Conservation (phyloP, 192 early-diverging fungal species). For the Coemansia sp. region DNA sequence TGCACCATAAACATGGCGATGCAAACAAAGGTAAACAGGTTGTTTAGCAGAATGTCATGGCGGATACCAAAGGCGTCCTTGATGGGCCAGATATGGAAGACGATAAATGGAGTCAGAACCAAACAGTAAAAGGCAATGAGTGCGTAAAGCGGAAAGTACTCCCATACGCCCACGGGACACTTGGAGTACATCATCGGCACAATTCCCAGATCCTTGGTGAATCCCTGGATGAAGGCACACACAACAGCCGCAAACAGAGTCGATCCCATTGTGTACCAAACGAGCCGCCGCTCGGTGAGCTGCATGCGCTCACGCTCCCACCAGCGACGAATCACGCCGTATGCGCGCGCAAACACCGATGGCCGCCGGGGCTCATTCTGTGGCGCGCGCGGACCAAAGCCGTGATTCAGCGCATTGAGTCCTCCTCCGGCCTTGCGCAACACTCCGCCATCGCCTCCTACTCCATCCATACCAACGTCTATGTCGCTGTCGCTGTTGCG, state of each 20-base stretch:
- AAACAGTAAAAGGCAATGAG: conserved; percentile 47
- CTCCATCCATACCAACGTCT: not conserved
- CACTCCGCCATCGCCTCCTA: not conserved
- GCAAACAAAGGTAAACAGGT: conserved; percentile 50
- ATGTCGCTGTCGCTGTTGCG: conserved; percentile 26
- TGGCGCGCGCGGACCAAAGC: not conserved
- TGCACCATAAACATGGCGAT: conserved; percentile 57
- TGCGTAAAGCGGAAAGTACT: conserved; percentile 54
- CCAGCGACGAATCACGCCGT: conserved; percentile 22
- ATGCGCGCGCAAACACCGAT: not conserved
- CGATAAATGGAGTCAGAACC: conserved; percentile 47
- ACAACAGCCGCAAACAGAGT: conserved; percentile 42
- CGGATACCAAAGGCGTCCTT: conserved; percentile 53
- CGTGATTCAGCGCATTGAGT: not conserved
- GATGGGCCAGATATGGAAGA: conserved; percentile 55
- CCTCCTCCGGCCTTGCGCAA: not conserved
- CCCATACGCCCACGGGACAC: conserved; percentile 54
- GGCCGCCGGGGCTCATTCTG: not conserved
- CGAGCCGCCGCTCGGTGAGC: conserved; percentile 49
- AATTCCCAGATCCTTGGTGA: conserved; percentile 47
- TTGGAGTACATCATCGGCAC: conserved; percentile 46
- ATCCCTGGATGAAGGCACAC: conserved; percentile 47
- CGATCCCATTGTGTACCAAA: conserved; percentile 39
- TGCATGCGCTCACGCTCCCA: conserved; percentile 42
- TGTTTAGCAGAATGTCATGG: conserved; percentile 55